Percentiles rank a stretch among this genome's conserved stretches.
Conservation (phyloP, 768 basidiomycete genomes). For the Hygrophoropsis aurantiaca region DNA sequence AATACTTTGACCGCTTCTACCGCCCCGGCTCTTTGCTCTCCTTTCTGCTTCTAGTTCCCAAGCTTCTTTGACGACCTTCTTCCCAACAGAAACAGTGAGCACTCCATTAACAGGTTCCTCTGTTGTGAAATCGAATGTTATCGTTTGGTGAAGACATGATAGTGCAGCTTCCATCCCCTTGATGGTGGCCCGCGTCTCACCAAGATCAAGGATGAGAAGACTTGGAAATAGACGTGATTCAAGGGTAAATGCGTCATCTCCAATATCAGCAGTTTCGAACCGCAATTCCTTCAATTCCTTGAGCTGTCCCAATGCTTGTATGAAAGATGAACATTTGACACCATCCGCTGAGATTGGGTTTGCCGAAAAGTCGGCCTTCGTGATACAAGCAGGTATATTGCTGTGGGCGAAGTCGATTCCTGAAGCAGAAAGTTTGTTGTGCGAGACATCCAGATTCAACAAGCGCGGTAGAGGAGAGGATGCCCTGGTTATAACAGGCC, state of each 20-base stretch:
- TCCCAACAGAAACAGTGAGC: constrained; percentile 62
- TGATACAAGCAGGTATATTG: constrained; percentile 51
- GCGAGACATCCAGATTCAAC: constrained; percentile 58
- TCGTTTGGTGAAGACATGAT: constrained; percentile 43
- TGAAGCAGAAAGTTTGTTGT: constrained; percentile 61
- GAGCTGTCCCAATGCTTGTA: constrained; percentile 49
- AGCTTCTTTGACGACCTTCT: constrained; percentile 65
- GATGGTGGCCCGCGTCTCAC: constrained; percentile 58
- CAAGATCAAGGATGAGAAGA: constrained; percentile 61
- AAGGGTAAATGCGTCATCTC: constrained; percentile 53
- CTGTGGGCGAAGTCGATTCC: constrained; percentile 47
- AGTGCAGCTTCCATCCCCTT: constrained; percentile 48
- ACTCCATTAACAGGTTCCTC: constrained; percentile 55
- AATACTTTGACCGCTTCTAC: constrained; percentile 27
- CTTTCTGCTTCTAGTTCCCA: constrained; percentile 81
- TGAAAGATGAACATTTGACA: constrained; percentile 30
- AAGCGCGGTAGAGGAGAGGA: constrained; percentile 66
- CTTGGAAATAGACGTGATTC: constrained; percentile 42
- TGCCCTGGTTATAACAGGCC: constrained; percentile 60
- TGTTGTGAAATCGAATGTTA: constrained; percentile 54
- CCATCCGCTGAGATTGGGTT: constrained; percentile 59
- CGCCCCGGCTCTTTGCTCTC: constrained; percentile 41
- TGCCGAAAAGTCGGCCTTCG: constrained; percentile 61
- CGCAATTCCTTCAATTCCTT: constrained; percentile 55
- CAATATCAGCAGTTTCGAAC: constrained; percentile 56